Base-by-base conservation (phyloP, 495 filamentous ascomycete species). In the Penicillium argentinense region DNA sequence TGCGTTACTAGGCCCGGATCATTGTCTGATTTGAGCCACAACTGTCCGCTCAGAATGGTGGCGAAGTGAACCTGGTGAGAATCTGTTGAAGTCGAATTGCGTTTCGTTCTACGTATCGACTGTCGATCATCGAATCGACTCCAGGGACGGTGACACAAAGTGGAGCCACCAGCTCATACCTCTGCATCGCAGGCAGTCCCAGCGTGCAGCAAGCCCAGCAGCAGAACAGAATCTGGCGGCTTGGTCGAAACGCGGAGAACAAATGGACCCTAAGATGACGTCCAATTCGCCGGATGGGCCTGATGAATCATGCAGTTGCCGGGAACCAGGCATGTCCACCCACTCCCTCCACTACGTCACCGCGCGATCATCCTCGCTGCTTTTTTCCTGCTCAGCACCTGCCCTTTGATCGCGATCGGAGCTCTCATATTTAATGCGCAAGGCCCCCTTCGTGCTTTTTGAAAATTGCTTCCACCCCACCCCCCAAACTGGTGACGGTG, bases 281-380 rank as follows among this genome's bases (percentile, higher is more conserved):
- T 34, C 33, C 36, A 40, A n/a, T 12, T 23, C 4, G 12, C 30
- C 37, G 30, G 39, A 12, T 36, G 45, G 40, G 38, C 30, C 42
- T 41, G 45, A 62, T 62, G 59, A 59, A 60, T 62, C 59, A 63
- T 63, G 56, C 56, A 63, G 39, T 53, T 28, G 19, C 16, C 12
- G 17, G 22, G 39, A 45, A 46, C 44, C 39, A 53, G 53, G 47
- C 41, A 62, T n/a, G n/a, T n/a, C n/a, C n/a, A n/a, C n/a, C n/a
- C 52, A 60, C 48, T 53, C 47, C 21, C 60, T 56, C 50, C 53
- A 64, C 55, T 72, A 74, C 68, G 70, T 74, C 70, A 74, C 66
- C 64, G 49, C 55, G 41, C 44, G 56, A 69, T 72, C 68, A 74
- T 69, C 53, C 56, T 29, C 59, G 44, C 48, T 32, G 29, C 29